Percentiles rank a stretch among this genome's conserved stretches.
phyloP scores from a whole-genome alignment of 805 yeast genomes.

The Wickerhamiella cacticola region DNA sequence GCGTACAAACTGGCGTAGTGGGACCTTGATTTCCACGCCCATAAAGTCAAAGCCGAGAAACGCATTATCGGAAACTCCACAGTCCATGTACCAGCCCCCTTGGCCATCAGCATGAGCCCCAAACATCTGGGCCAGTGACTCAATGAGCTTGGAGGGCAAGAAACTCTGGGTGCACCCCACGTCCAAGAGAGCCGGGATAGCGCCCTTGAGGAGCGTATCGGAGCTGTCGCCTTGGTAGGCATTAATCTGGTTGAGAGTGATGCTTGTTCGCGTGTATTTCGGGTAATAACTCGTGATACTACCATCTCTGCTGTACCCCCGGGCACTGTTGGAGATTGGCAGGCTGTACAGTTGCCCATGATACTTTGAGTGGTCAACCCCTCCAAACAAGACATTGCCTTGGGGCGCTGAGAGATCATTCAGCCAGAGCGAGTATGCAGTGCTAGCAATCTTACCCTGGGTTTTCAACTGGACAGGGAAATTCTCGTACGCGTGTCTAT shows the following conservation, averaged over 20 bases:
- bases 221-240: background rate
- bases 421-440: constrained; percentile 38
- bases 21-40: constrained; percentile 22
- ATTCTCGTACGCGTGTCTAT: constrained; percentile 21
- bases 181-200: constrained; percentile 32
- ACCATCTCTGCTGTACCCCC: constrained; percentile 2
- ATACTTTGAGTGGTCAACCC: constrained; percentile 35
- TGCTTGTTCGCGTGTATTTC: constrained; percentile 2
- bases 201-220: constrained; percentile 1
- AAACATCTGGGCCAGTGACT: constrained; percentile 16
- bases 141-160: constrained; percentile 29
- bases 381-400: constrained; percentile 37
- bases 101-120: constrained; percentile 22
- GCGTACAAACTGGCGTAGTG: constrained; percentile 28
- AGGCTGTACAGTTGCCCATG: constrained; percentile 27
- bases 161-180: constrained; percentile 36
- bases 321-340: background rate
- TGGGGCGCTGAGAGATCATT: constrained; percentile 25
- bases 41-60: constrained; percentile 26
- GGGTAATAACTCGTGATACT: background rate
- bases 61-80: constrained; percentile 18
- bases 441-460: constrained; percentile 33
- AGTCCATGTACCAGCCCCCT: constrained; percentile 24
- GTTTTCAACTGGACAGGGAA: constrained; percentile 28
- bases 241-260: constrained; percentile 6